Conservation (phyloP, 139 green algal genomes). For the Chlamydomonas sphaeroides region DNA sequence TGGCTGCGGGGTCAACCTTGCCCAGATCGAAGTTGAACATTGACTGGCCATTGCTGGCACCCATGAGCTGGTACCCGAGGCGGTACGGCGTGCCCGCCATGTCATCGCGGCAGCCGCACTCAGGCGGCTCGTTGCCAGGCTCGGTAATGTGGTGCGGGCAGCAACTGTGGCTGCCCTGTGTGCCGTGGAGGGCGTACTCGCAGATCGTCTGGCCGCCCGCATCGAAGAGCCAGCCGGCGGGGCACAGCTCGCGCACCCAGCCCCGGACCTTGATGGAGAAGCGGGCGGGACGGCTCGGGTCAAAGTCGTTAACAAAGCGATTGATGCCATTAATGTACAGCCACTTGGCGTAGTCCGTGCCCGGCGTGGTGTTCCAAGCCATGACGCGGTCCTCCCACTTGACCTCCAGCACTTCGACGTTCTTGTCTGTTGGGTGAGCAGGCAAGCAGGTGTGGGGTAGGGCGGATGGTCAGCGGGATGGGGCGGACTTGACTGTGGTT, state of each 20-base stretch:
- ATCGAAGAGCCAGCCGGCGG: constrained; percentile 31
- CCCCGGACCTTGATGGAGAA: constrained; percentile 35
- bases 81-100: constrained; percentile 45
- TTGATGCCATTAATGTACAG: constrained; percentile 58
- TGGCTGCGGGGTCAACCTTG: constrained; percentile 17
- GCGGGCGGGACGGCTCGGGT: background rate
- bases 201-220: constrained; percentile 2
- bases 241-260: constrained; percentile 53
- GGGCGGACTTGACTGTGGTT: too few relatives aligned
- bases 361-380: constrained; percentile 46
- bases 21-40: constrained; percentile 54
- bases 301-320: constrained; percentile 51
- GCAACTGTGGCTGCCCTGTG: constrained; percentile 45
- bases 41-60: background rate
- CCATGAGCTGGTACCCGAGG: constrained; percentile 36
- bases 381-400: constrained; percentile 45
- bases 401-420: constrained; percentile 43
- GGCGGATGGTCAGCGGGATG: too few relatives aligned
- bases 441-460: background rate
- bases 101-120: constrained; percentile 58
- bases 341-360: constrained; percentile 50
- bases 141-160: constrained; percentile 48
- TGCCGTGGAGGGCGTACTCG: constrained; percentile 53
- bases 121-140: background rate
- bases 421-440: constrained; percentile 34